phyloP scores from a whole-genome alignment of 140 eudicot genomes.

The Oenanthe javanica region DNA sequence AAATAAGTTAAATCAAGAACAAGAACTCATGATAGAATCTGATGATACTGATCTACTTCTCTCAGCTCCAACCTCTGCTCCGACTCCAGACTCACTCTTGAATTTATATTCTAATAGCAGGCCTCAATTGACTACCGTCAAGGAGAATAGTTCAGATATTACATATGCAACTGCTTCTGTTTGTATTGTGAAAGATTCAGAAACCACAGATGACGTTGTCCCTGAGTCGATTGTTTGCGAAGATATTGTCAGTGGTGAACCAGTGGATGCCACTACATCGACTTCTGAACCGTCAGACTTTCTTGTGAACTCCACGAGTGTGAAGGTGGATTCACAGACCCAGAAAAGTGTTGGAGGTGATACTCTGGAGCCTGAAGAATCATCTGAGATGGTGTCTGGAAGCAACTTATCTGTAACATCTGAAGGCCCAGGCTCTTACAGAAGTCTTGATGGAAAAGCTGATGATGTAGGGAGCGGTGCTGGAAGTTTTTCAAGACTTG shows the following conservation, averaged over 20 bases:
- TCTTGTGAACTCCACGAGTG: conserved; percentile 35
- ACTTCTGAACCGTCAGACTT: conserved; percentile 30
- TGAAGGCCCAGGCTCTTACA: conserved; percentile 68
- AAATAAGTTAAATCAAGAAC: conserved; percentile 24
- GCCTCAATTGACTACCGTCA: conserved; percentile 33
- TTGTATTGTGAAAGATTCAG: conserved; percentile 26
- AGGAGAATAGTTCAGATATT: conserved; percentile 39
- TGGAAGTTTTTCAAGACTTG: conserved; percentile 75
- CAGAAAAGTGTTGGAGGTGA: conserved; percentile 38
- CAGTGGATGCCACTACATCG: conserved; percentile 5
- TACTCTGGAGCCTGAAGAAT: conserved; percentile 51
- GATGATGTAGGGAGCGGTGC: conserved; percentile 74
- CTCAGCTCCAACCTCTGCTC: conserved; percentile 12
- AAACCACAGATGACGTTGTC: conserved; percentile 12
- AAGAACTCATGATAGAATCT: conserved; percentile 16
- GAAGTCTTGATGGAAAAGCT: conserved; percentile 47
- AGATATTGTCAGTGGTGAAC: conserved; percentile 22
- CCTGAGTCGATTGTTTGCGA: conserved; percentile 10
- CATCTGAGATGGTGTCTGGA: conserved; percentile 33
- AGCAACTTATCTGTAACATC: conserved; percentile 28
- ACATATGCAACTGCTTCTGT: conserved; percentile 21
- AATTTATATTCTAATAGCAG: conserved; percentile 34
- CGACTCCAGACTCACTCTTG: conserved; percentile 37
- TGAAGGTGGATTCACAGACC: conserved; percentile 43
- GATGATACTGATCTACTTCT: conserved; percentile 28